Base-by-base conservation (phyloP, 2,329 filamentous ascomycete species). In the Alternaria angustiovoidea region DNA sequence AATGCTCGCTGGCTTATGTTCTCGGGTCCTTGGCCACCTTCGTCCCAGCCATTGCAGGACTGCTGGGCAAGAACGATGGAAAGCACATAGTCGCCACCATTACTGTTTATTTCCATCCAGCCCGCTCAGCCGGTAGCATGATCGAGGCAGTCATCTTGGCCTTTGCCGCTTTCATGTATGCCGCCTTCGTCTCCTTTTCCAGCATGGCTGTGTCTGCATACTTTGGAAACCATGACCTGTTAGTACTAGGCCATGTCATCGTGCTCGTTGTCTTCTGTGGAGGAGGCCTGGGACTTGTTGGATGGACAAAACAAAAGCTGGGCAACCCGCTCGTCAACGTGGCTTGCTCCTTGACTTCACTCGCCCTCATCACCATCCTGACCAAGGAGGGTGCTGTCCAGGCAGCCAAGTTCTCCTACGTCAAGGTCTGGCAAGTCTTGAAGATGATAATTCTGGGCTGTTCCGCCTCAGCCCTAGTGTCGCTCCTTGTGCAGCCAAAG, bases 1-100 rank as follows among this genome's bases (percentile, higher is more conserved):
- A 97, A 80, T 97, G 93, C 82, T 94, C 93, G 32, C 80, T 97
- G 62, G 94, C 94, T 44, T 97, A 97, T 79, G 82, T 96, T 4
- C 79, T 97, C 34, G 94, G 92, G 18, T 96, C 92, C 68, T 82
- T 96, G 78, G 93, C 90, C 36, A 97, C 94, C 0, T 95, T 97
- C 70, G 89, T 92, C 63, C 87, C 89, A 2, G 85, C 86, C 3
- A 84, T 97, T 57, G 89, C 93, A 16, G 81, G 84, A 7, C 87
- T 93, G 57, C 83, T 97, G 16, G 94, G 94, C 11, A 85, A 89
- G 64, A 91, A 93, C 73, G 94, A 97, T 79, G 93, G 93, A 51
- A 97, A 97, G 75, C 94, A 97, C 79, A 89, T 97, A 73, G 93
- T 97, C 52, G 93, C 93, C 32, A 97, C 94, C 2, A 88, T 97